Base-by-base conservation (phyloP, 2,329 filamentous ascomycete species). In the Colletotrichum liriopes region DNA sequence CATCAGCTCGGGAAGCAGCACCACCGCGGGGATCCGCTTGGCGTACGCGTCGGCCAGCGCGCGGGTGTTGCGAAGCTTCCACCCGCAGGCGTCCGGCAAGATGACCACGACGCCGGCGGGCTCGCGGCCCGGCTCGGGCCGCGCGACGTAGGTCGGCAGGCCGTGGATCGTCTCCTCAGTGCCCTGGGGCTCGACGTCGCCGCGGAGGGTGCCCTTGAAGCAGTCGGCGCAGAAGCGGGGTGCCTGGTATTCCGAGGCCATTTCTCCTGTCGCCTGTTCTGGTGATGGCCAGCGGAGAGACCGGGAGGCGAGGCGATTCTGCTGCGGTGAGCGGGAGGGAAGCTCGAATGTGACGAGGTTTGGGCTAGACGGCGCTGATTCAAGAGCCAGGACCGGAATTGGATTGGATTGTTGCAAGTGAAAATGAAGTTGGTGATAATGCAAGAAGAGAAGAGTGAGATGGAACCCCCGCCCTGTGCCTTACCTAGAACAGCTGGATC, bases 1-100 rank as follows among this genome's bases (percentile, higher is more conserved):
- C 81, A 90, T 90, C 65, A 91, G 89, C 67, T 91, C 88, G 0
- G 88, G 89, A n/a, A 88, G 74, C 72, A 88, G 87, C 45, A 90
- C 87, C 11, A 79, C 80, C 75, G 84, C 89, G 18, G 81, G 80
- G 5, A 84, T 84, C 75, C 85, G 86, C 70, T 82, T 81, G n/a
- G 88, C 87, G 74, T 88, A 89, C 52, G 79, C 78, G 75, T 91
- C 89, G 6, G 87, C 87, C 43, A 90, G 77, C 7, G 89, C 78
- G 47, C 86, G 82, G 63, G 83, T 84, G 78, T 90, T 90, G 29
- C 84, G 78, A 73, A 90, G 86, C 2, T 83, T 81, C 84, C 87
- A 88, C 20, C 88, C 88, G 74, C 90, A 90, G 0, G 85, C 85
- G 76, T 90, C 89, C 0, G 88, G 83, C 41, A 91, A 82, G 61